phyloP scores from a whole-genome alignment of 768 basidiomycete genomes.

The Pholiota conissans region DNA sequence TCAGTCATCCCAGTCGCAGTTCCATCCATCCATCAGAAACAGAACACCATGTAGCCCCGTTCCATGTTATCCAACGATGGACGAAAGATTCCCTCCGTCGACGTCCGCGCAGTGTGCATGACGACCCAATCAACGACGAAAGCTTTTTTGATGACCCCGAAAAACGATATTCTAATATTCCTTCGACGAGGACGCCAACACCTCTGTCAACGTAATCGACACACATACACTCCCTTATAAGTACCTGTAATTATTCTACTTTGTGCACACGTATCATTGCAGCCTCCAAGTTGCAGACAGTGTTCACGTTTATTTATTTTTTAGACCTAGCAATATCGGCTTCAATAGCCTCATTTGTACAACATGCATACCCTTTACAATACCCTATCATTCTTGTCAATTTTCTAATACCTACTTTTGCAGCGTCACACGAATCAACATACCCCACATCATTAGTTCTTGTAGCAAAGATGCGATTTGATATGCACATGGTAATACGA shows the following conservation, averaged over 20 bases:
- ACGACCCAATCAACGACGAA: slow-evolving; percentile 27
- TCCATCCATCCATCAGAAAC: slow-evolving; percentile 9
- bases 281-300: neutral
- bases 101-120: slow-evolving; percentile 53
- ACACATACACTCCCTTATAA: neutral
- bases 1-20: slow-evolving; percentile 16
- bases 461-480: slow-evolving; percentile 12
- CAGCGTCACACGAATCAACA: neutral
- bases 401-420: neutral
- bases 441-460: neutral
- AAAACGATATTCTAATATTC: slow-evolving; percentile 9
- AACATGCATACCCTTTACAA: slow-evolving; percentile 16
- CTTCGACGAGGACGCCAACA: slow-evolving; percentile 5
- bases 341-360: slow-evolving; percentile 13
- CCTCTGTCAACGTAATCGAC: slow-evolving; percentile 11
- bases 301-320: neutral
- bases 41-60: slow-evolving; percentile 18
- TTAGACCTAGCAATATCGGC: neutral
- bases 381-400: slow-evolving; percentile 5
- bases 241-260: slow-evolving; percentile 8
- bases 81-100: slow-evolving; percentile 47
- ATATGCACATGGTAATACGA: slow-evolving; percentile 14
- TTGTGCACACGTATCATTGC: neutral
- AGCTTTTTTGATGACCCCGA: slow-evolving; percentile 12
- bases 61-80: slow-evolving; percentile 48